Evolutionary conservation across 805 yeast genomes (phyloP), one percentile per base, ranked within the genome.

Genomic region (Saccharomyces mikatae): DNA sequence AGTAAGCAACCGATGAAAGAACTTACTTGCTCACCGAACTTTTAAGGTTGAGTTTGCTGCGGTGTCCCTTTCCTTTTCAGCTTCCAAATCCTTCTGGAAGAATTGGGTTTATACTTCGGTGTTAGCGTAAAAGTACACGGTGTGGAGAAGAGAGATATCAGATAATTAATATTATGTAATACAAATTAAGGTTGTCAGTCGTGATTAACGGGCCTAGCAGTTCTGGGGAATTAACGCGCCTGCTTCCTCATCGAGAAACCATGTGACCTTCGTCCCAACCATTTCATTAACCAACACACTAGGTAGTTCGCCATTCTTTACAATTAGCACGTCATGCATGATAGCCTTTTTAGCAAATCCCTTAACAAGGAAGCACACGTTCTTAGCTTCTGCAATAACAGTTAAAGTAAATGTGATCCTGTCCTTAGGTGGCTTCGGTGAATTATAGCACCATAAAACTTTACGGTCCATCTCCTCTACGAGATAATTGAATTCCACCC

Each of bases 371-470:
- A 89, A 89, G 2, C 87, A 84, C 60, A 89, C 80, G 52, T 63
- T 58, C 30, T 61, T 58, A 28, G 73, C 58, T 9, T 63, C 54
- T 54, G 75, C 76, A 61, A 89, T 76, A 4, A 84, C 83, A 8
- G 90, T 89, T 71, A 87, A 81, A 4, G 96, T 89, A 69, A 89
- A 75, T 4, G 96, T 87, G 72, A 89, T 86, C 75, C 96, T 82
- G 76, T 89, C 82, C 68, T 90, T 84, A 30, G 96, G 96, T 27
- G 94, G 96, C 71, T 89, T 89, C 67, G 96, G 96, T 6, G 94
- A 85, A 68, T 89, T 91, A 51, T 77, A 75, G 56, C 89, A 79
- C 61, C 80, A 70, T 3, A 89, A 81, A 55, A 89, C 82, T 36
- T 70, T 67, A 56, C 76, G 72, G 21, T 69, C 51, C 30, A 72